Conservation (phyloP, 805 yeast species). For the Cyberlindnera meyerae region DNA sequence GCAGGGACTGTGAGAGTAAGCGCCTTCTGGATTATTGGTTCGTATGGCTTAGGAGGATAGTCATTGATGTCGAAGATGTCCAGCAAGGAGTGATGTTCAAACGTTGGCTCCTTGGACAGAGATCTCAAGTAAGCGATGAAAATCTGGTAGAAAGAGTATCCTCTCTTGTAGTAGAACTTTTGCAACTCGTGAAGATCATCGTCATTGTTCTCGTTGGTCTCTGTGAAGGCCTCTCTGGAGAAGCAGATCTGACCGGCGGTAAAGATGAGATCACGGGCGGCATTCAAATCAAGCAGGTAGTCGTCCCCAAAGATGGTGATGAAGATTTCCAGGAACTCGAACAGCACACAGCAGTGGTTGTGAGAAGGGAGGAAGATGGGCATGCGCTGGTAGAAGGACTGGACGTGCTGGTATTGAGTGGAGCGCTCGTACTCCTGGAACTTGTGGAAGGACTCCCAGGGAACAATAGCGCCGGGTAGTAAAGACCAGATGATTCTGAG, state of each 20-base stretch:
- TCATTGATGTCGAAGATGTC: conserved; percentile 29
- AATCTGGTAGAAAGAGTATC: conserved; percentile 30
- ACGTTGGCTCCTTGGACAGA: conserved; percentile 27
- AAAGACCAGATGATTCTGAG: conserved; percentile 32
- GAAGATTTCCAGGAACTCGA: conserved; percentile 34
- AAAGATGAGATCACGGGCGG: conserved; percentile 29
- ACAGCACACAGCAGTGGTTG: conserved; percentile 31
- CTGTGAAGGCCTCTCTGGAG: conserved; percentile 22
- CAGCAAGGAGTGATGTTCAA: conserved; percentile 27
- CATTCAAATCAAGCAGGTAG: conserved; percentile 27
- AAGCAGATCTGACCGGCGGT: conserved; percentile 35
- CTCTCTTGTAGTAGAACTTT: conserved; percentile 30
- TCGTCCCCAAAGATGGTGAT: conserved; percentile 29
- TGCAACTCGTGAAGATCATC: conserved; percentile 30
- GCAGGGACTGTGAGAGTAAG: conserved; percentile 31
- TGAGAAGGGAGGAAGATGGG: conserved; percentile 32
- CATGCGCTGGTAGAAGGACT: conserved; percentile 30
- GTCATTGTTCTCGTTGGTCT: conserved; percentile 9
- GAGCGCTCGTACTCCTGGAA: conserved; percentile 25
- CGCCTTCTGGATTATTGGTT: conserved; percentile 32
- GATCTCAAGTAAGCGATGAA: conserved; percentile 32
- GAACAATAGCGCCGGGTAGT: conserved; percentile 31
- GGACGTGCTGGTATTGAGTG: conserved; percentile 23
- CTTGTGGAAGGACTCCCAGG: conserved; percentile 31
- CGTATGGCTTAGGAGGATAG: conserved; percentile 31